Percentiles rank a stretch among this genome's conserved stretches.
Conservation (phyloP, 2,329 filamentous ascomycete genomes). For the Nectriaceae sp. region DNA sequence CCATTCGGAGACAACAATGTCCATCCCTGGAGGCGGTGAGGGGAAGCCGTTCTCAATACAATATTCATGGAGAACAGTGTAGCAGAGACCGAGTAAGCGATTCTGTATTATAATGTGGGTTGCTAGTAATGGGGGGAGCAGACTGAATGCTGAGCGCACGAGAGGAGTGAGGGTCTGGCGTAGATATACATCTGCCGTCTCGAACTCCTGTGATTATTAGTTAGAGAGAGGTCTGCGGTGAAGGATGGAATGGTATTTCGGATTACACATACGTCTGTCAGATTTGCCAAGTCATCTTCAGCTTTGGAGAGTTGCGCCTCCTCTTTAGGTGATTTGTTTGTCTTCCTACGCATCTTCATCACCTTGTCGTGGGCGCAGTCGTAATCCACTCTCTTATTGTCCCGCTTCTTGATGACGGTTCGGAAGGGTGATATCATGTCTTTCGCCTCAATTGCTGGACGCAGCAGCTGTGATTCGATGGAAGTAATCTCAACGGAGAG, state of each 20-base stretch:
- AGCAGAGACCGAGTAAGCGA: slow-evolving; percentile 10
- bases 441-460: slow-evolving; percentile 10
- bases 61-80: slow-evolving; percentile 14
- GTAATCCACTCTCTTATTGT: slow-evolving; percentile 11
- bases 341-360: slow-evolving; percentile 10
- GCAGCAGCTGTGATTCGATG: slow-evolving; percentile 12
- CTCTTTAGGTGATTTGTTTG: slow-evolving; percentile 8
- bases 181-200: slow-evolving; percentile 9
- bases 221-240: too few species aligned
- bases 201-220: slow-evolving; percentile 9
- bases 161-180: slow-evolving; percentile 11
- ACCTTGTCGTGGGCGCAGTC: slow-evolving; percentile 11
- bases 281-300: slow-evolving; percentile 3
- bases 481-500: slow-evolving; percentile 11
- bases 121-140: slow-evolving; percentile 9
- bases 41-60: slow-evolving; percentile 13
- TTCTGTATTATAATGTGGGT: slow-evolving; percentile 13
- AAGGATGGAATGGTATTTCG: not conserved
- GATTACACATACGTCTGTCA: slow-evolving; percentile 7
- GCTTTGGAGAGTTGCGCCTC: slow-evolving; percentile 11
- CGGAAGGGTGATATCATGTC: slow-evolving; percentile 9
- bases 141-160: slow-evolving; percentile 9
- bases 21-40: slow-evolving; percentile 11
- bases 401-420: slow-evolving; percentile 14
- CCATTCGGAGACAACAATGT: slow-evolving; percentile 10